Evolutionary conservation across 306 rosid species (phyloP).

Genomic region (Canavalia gladiata): DNA sequence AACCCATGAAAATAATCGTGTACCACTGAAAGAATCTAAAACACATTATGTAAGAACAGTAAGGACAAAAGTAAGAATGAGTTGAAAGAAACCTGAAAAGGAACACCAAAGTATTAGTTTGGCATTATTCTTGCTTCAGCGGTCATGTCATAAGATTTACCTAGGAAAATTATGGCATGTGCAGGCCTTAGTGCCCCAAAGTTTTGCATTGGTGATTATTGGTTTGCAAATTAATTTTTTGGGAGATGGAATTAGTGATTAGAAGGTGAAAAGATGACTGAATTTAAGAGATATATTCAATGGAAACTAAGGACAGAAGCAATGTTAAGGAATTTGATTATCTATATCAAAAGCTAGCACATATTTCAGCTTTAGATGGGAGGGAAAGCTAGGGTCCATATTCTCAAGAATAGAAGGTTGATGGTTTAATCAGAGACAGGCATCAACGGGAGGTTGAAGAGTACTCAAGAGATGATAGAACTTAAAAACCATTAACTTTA

Average conservation of each 20-base stretch:
- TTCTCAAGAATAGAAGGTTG: not conserved
- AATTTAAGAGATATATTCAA: slow-evolving; percentile 8
- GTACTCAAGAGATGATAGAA: not conserved
- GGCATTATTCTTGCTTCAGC: slow-evolving; percentile 22
- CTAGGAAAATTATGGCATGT: slow-evolving; percentile 5
- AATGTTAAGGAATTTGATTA: slow-evolving; percentile 6
- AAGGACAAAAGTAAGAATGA: not conserved
- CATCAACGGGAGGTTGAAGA: not conserved
- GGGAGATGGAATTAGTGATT: not conserved
- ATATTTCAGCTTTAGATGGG: not conserved
- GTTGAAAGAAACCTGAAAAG: slow-evolving; percentile 15
- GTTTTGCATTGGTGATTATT: not conserved
- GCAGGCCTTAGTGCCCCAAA: not conserved
- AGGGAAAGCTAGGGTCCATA: not conserved
- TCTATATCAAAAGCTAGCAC: not conserved
- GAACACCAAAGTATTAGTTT: slow-evolving; percentile 35
- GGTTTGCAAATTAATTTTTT: slow-evolving; percentile 22
- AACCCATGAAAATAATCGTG: not conserved
- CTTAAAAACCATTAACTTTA: not conserved
- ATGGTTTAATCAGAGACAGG: not conserved
- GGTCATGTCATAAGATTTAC: slow-evolving; percentile 2
- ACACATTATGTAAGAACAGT: not conserved
- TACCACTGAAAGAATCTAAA: not conserved
- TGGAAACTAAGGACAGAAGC: not conserved
- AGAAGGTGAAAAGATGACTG: not conserved